phyloP scores from a whole-genome alignment of 78 protist genomes.

The Blattamonas nauphoetae region DNA sequence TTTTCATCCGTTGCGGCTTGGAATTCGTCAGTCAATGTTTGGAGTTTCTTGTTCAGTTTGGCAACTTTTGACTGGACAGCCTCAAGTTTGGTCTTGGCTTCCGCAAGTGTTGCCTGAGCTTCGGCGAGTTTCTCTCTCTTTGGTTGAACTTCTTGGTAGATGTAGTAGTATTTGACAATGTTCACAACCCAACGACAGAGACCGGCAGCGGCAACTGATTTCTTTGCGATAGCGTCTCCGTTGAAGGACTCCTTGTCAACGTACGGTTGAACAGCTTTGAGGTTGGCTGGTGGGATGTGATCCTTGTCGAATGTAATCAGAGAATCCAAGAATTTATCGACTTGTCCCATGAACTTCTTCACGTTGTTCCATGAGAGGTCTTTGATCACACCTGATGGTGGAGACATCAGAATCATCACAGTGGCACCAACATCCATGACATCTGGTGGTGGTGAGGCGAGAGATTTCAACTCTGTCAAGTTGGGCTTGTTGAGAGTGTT shows the following conservation, averaged over 20 bases:
- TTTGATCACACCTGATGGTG: conserved; percentile 15
- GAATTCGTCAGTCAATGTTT: not conserved
- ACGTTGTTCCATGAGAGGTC: conserved; percentile 39
- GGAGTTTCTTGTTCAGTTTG: conserved; percentile 9
- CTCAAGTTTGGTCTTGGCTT: conserved; percentile 25
- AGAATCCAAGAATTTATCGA: conserved; percentile 25
- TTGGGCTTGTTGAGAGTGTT: conserved; percentile 44
- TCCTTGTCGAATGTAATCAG: conserved; percentile 47
- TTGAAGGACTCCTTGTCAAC: conserved; percentile 27
- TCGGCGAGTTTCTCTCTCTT: conserved; percentile 40
- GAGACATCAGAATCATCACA: conserved; percentile 35
- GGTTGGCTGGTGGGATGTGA: conserved; percentile 37
- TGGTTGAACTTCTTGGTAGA: conserved; percentile 53
- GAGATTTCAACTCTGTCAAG: conserved; percentile 51
- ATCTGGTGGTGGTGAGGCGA: conserved; percentile 46
- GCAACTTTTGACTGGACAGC: conserved; percentile 27
- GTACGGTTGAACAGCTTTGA: conserved; percentile 20
- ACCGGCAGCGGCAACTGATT: conserved; percentile 55
- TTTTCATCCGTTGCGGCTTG: conserved; percentile 43
- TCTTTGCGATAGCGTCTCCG: not conserved
- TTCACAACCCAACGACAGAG: conserved; percentile 53
- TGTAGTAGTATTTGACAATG: conserved; percentile 33
- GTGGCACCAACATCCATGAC: conserved; percentile 28
- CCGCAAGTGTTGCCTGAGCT: conserved; percentile 34
- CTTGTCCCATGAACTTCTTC: conserved; percentile 56